Conservation (phyloP, 129 eudicot species). For the Tanacetum coccineum region DNA sequence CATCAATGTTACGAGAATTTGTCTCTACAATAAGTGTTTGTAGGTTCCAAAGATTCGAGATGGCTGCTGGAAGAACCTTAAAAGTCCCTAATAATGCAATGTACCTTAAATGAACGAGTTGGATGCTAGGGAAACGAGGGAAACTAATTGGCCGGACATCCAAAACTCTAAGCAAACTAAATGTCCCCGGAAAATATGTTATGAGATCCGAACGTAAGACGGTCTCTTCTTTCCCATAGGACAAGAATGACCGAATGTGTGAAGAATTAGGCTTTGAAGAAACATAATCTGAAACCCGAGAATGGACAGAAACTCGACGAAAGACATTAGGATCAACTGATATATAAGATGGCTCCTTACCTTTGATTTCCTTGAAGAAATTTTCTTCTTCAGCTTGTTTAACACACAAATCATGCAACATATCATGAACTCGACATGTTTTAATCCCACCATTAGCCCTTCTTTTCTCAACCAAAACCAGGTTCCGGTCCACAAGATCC, state of each 20-base stretch:
- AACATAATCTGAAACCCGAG: conserved; percentile 2
- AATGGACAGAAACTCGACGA: conserved; percentile 21
- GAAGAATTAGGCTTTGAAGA: background rate
- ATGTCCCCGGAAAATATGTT: conserved; percentile 9
- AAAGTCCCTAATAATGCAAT: conserved; percentile 21
- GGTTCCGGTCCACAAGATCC: conserved; percentile 46
- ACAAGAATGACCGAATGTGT: conserved; percentile 15
- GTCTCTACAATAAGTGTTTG: conserved; percentile 31
- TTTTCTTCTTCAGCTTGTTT: conserved; percentile 39
- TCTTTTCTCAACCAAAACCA: conserved; percentile 35
- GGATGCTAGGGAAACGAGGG: conserved; percentile 22
- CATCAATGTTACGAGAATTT: background rate
- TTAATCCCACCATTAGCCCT: conserved; percentile 34
- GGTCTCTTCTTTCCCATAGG: conserved; percentile 7
- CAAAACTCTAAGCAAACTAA: conserved; percentile 38
- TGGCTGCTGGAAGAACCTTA: conserved; percentile 22
- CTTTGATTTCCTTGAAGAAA: conserved; percentile 28
- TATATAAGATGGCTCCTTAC: background rate
- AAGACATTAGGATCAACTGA: conserved; percentile 1
- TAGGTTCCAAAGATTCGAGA: conserved; percentile 32
- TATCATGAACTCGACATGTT: conserved; percentile 43
- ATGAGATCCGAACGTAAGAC: background rate
- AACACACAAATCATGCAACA: conserved; percentile 40
- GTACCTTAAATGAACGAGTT: conserved; percentile 29
- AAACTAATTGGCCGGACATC: conserved; percentile 16